Percentiles rank a stretch among this genome's conserved stretches.
Conservation (phyloP, 805 yeast genomes). For the Kodamaea sagamina region DNA sequence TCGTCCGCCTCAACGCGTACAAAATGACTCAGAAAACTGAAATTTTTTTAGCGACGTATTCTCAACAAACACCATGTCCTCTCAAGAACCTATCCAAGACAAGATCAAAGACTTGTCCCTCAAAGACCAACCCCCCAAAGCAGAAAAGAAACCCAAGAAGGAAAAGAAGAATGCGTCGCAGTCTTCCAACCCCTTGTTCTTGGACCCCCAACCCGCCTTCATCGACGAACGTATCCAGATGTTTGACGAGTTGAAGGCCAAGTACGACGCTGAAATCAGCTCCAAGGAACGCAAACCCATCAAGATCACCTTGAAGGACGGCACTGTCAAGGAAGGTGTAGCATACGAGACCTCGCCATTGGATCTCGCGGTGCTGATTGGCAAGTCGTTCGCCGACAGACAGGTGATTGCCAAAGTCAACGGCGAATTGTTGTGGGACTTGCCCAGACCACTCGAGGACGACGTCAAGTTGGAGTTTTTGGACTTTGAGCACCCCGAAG, state of each 20-base stretch:
- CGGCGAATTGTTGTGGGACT: slow-evolving; percentile 80
- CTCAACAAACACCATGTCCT: slow-evolving; percentile 12
- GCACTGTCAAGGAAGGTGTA: slow-evolving; percentile 71
- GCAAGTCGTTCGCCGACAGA: slow-evolving; percentile 85
- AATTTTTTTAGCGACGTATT: slow-evolving; percentile 3
- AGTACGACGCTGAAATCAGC: slow-evolving; percentile 73
- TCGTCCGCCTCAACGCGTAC: neutral
- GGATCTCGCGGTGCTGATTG: slow-evolving; percentile 79
- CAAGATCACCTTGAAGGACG: slow-evolving; percentile 84
- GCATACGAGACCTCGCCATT: slow-evolving; percentile 91
- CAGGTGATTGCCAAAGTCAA: slow-evolving; percentile 89
- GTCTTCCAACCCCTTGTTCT: slow-evolving; percentile 34
- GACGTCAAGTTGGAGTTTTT: slow-evolving; percentile 72
- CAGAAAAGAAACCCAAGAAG: slow-evolving; percentile 21
- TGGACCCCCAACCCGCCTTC: slow-evolving; percentile 83
- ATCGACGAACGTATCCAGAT: slow-evolving; percentile 75
- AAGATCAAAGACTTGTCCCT: slow-evolving; percentile 50
- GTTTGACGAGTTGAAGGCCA: slow-evolving; percentile 77
- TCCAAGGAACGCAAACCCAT: slow-evolving; percentile 59
- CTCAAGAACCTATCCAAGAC: slow-evolving; percentile 36
- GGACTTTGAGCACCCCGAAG: slow-evolving; percentile 93
- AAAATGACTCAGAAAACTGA: slow-evolving; percentile 6
- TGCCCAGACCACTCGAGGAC: slow-evolving; percentile 87
- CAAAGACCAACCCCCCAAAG: slow-evolving; percentile 20
- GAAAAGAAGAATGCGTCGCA: slow-evolving; percentile 44